phyloP scores from a whole-genome alignment of 352 stramenopile species.

The Discostella stelligera region DNA sequence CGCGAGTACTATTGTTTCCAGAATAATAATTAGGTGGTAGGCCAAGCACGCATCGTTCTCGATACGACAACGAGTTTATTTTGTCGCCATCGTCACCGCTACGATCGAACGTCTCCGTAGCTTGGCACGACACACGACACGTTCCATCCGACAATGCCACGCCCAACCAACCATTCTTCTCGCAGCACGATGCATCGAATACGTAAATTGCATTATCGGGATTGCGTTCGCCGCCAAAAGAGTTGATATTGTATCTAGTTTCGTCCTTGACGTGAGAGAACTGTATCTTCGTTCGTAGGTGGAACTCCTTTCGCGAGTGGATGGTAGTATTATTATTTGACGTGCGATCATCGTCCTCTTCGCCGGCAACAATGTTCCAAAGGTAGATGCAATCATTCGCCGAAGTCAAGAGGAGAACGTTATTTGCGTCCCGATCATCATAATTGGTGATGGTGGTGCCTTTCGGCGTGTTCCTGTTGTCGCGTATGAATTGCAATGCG shows the following conservation, averaged over 20 bases:
- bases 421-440: conserved; percentile 23
- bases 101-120: neutral
- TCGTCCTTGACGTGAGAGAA: conserved; percentile 26
- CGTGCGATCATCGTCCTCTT: conserved; percentile 8
- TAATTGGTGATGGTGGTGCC: neutral
- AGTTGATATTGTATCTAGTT: conserved; percentile 5
- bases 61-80: neutral
- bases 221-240: conserved; percentile 75
- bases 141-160: conserved; percentile 77
- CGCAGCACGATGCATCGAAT: conserved; percentile 73
- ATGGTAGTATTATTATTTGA: conserved; percentile 3
- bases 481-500: conserved; percentile 72
- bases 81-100: neutral
- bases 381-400: conserved; percentile 78
- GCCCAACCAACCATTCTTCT: conserved; percentile 62
- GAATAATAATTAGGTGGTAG: conserved; percentile 36
- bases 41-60: conserved; percentile 32
- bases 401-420: conserved; percentile 69
- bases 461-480: neutral
- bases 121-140: conserved; percentile 27
- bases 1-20: neutral
- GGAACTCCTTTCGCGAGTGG: conserved; percentile 18
- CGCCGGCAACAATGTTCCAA: conserved; percentile 56
- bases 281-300: conserved; percentile 19
- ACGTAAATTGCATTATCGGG: conserved; percentile 70